Conservation (phyloP, 805 yeast genomes). For the Starmerella stellata region DNA sequence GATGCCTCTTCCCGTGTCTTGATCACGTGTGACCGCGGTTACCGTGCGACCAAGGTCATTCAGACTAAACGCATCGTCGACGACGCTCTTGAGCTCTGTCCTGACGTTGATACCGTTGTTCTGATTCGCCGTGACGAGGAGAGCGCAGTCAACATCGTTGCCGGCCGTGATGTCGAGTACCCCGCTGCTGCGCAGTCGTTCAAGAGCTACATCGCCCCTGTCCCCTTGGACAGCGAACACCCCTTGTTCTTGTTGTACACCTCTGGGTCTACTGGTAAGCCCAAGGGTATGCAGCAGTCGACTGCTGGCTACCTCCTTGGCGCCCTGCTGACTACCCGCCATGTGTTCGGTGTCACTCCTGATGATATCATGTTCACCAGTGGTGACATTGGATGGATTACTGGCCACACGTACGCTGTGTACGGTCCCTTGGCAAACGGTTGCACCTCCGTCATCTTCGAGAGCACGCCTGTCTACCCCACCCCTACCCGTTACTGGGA, state of each 20-base stretch:
- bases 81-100: slow-evolving; percentile 66
- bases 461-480: slow-evolving; percentile 96
- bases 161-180: slow-evolving; percentile 89
- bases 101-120: slow-evolving; percentile 56
- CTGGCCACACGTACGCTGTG: slow-evolving; percentile 90
- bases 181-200: slow-evolving; percentile 69
- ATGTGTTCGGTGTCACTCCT: slow-evolving; percentile 80
- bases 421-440: slow-evolving; percentile 86
- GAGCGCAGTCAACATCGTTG: slow-evolving; percentile 40
- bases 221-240: slow-evolving; percentile 77
- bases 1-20: slow-evolving; percentile 76
- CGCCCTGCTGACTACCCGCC: slow-evolving; percentile 77
- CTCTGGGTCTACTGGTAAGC: slow-evolving; percentile 95
- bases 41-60: slow-evolving; percentile 73
- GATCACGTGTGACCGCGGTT: slow-evolving; percentile 88
- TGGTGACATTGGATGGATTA: slow-evolving; percentile 98
- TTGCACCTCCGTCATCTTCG: slow-evolving; percentile 82
- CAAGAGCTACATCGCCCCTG: slow-evolving; percentile 74
- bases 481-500: slow-evolving; percentile 92
- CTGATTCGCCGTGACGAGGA: slow-evolving; percentile 79
- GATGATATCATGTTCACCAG: slow-evolving; percentile 86
- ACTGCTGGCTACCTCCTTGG: slow-evolving; percentile 92
- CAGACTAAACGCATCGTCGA: slow-evolving; percentile 88
- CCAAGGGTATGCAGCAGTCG: slow-evolving; percentile 91
- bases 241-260: slow-evolving; percentile 91